phyloP scores from a whole-genome alignment of 2,329 filamentous ascomycete species.

The Sclerotinia glacialis region DNA sequence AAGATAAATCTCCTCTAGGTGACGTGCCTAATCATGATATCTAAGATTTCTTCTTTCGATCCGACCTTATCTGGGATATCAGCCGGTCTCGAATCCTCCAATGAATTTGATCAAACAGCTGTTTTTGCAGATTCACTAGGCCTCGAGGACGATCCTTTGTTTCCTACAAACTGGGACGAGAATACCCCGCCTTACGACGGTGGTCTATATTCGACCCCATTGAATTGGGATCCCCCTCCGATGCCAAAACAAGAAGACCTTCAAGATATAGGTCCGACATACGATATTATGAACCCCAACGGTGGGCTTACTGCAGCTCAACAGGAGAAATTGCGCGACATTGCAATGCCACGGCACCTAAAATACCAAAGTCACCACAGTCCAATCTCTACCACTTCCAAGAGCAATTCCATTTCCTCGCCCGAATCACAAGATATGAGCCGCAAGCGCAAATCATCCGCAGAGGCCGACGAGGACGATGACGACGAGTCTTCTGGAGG shows the following conservation, averaged over 20 bases:
- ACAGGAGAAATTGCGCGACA: slow-evolving; percentile 59
- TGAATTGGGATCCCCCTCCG: slow-evolving; percentile 38
- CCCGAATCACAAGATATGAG: slow-evolving; percentile 54
- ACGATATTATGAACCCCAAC: slow-evolving; percentile 33
- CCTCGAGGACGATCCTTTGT: slow-evolving; percentile 35
- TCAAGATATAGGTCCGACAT: slow-evolving; percentile 20
- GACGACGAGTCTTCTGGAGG: slow-evolving; percentile 57
- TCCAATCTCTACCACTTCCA: slow-evolving; percentile 54
- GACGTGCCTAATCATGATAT: slow-evolving; percentile 27
- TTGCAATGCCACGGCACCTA: slow-evolving; percentile 62
- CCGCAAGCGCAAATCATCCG: slow-evolving; percentile 69
- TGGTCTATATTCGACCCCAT: slow-evolving; percentile 37
- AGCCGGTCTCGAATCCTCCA: slow-evolving; percentile 29
- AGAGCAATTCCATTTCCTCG: slow-evolving; percentile 53
- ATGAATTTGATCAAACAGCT: slow-evolving; percentile 31
- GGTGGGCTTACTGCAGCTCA: slow-evolving; percentile 54
- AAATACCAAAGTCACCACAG: slow-evolving; percentile 53
- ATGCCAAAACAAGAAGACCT: slow-evolving; percentile 30
- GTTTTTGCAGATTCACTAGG: slow-evolving; percentile 32
- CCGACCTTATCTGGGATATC: slow-evolving; percentile 34
- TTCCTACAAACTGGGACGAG: slow-evolving; percentile 35
- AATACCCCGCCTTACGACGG: slow-evolving; percentile 37
- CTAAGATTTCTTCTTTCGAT: slow-evolving; percentile 30
- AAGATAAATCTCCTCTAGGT: not conserved
- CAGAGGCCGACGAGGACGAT: slow-evolving; percentile 55